Base-by-base conservation (phyloP, 176 grass and related monocot genomes). In the Tillandsia fasciculata region DNA sequence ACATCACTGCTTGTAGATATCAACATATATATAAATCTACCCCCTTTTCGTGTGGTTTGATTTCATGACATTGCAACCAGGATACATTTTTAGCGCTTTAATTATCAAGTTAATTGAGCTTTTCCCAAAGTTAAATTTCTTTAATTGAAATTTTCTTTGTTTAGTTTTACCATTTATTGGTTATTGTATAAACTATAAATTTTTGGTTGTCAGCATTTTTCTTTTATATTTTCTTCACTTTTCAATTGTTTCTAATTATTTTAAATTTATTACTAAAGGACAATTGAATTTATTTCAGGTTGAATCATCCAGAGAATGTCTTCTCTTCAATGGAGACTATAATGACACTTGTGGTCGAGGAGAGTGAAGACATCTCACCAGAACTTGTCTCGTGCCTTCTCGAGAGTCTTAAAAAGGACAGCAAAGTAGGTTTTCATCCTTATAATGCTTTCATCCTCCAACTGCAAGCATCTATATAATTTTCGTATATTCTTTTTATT, bases 311-410 rank as follows among this genome's bases (percentile, higher is more conserved):
- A 12, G 79, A 87, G 64, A 75, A 71, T 53, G 75, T 92, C 52
- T 72, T 79, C 61, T 8, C 53, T 53, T 90, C 79, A 53, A 87
- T 96, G 88, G 83, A 96, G 74, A 79, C 61, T 53, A 87, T 90
- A 74, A 87, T 92, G 86, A 81, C 51, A 57, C 75, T 85, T 49
- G 83, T 89, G 48, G 81, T 96, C 70, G 79, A 96, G 68, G 93
- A 96, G 74, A 96, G 86, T 64, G 93, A 96, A 67, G 76, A 88
- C 64, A 76, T 90, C 10, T 81, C 82, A 54, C 9, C 51, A 50
- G 83, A 92, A 12, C 53, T 92, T 51, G 65, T 85, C 65, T 87
- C 65, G 2, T 87, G 78, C 54, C 50, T 96, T 49, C 76, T 96
- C 53, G 82, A 83, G 17, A 81, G 81, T 26, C 68, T 92, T 17